Evolutionary conservation across 2,329 filamentous ascomycete genomes (phyloP), one percentile per base, ranked within the genome.

Genomic region (Dryadomyces quercivorus): DNA sequence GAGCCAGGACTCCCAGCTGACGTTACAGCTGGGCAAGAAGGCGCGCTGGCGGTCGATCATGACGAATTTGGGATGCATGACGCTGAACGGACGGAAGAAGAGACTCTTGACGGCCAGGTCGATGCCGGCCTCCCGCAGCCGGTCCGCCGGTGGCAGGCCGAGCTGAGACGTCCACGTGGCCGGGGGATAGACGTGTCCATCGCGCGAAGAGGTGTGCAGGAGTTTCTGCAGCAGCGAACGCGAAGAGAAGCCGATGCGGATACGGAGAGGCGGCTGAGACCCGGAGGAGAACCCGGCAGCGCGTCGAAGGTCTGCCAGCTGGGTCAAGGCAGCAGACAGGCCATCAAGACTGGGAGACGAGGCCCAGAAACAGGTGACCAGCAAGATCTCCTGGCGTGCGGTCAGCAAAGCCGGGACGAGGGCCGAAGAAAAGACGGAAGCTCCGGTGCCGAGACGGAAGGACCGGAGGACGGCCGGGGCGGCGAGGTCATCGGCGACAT

Each of bases 61-160:
- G 42, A 92, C 74, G 61, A 88, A 92, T 63, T 94, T 94, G 0
- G 88, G 85, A 64, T 94, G 88, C 81, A 93, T 86, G n/a, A 94
- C 84, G 62, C 86, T 88, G 57, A 93, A 82, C 0, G 88, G 88
- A 2, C 83, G 72, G 58, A 92, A 81, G 67, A 94, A 94, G 8
- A 92, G 72, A 58, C 82, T 88, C 70, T 89, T 91, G 55, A 90
- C 79, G 0, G 75, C 72, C 38, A 94, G 63, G 52, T 90, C 78
- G 18, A 94, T 75, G 2, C 80, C 80, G 0, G 69, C 73, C 4
- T 80, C 71, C 38, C 76, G 71, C 2, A 84, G 64, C 5, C 71
- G 59, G 7, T 72, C 68, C 3, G 75, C 70, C 1, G 71, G 63
- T 0, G 86, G 86, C 3, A 93, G 71, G 0, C 85, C 85, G 2